These are phyloP conservation scores for Oryza officinalis DNA, from an alignment of 176 grass and related monocot genomes.

Conservation along the genomic window DNA sequence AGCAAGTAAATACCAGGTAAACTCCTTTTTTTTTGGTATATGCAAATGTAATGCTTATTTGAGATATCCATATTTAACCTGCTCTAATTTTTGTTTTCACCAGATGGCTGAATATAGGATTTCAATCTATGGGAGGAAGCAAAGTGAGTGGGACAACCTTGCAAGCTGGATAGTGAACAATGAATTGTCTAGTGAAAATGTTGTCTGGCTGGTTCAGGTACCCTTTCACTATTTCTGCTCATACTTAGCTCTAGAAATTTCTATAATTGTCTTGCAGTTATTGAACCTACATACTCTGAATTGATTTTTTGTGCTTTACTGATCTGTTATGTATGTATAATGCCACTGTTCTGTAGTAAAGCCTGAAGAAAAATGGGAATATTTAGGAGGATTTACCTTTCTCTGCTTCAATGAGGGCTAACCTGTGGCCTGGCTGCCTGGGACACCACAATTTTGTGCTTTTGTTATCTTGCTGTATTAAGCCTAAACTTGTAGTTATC, in stretches of 20 bases:
- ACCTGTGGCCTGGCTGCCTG: neutral
- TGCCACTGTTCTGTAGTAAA: neutral
- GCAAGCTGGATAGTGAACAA: constrained; percentile 99
- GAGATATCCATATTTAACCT: constrained; percentile 32
- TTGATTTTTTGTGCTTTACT: neutral
- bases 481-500: neutral
- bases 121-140: constrained; percentile 98
- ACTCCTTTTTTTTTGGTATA: constrained; percentile 12
- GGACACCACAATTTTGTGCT: neutral
- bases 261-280: constrained; percentile 18
- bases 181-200: constrained; percentile 91
- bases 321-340: neutral
- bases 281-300: constrained; percentile 15
- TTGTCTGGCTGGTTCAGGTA: constrained; percentile 99
- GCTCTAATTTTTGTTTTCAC: constrained; percentile 35
- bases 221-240: constrained; percentile 6
- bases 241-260: neutral
- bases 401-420: neutral
- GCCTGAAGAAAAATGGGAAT: neutral
- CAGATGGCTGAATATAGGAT: constrained; percentile 99
- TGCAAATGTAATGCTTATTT: constrained; percentile 25
- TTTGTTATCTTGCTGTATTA: neutral
- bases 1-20: constrained; percentile 98
- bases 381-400: neutral
- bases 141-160: constrained; percentile 99